Percentiles rank a stretch among this genome's conserved stretches.
phyloP scores from a whole-genome alignment of 2,329 filamentous ascomycete genomes.

The Trichoderma asperellum region DNA sequence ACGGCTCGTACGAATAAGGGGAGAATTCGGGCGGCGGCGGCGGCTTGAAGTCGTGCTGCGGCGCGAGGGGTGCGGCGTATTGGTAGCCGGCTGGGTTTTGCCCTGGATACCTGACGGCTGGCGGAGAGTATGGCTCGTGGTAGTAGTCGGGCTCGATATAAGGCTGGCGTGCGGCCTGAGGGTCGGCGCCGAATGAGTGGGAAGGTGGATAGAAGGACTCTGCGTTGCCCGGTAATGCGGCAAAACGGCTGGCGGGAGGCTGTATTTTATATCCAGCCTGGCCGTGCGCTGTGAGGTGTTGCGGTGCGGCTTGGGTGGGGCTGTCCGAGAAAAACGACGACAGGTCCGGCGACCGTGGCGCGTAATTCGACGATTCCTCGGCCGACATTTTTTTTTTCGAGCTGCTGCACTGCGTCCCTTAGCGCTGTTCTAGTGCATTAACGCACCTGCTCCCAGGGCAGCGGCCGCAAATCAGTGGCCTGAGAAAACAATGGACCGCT shows the following conservation, averaged over 20 bases:
- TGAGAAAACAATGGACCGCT: constrained; percentile 10
- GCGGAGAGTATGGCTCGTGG: constrained; percentile 33
- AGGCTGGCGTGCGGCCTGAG: constrained; percentile 31
- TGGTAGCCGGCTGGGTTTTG: constrained; percentile 18
- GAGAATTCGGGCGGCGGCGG: constrained; percentile 4
- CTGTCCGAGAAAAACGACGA: constrained; percentile 56
- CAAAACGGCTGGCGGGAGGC: constrained; percentile 37
- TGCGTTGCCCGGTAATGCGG: constrained; percentile 32
- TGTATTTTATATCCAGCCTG: constrained; percentile 41
- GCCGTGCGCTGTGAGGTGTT: constrained; percentile 40
- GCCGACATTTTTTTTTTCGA: constrained; percentile 48
- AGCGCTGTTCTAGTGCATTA: constrained; percentile 23
- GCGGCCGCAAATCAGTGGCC: constrained; percentile 13
- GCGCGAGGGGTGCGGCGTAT: constrained; percentile 28
- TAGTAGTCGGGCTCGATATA: constrained; percentile 31
- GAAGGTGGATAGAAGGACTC: constrained; percentile 37
- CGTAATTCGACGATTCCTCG: constrained; percentile 53
- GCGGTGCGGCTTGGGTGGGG: constrained; percentile 43
- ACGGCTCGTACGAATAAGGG: constrained; percentile 7
- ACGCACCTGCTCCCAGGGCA: constrained; percentile 18
- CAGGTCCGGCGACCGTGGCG: constrained; percentile 63
- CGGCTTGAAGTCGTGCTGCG: constrained; percentile 28
- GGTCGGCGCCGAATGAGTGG: constrained; percentile 23
- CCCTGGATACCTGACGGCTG: constrained; percentile 28
- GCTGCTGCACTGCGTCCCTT: constrained; percentile 17